Conservation (phyloP, 1,284 basidiomycete species). For the Meira miltonrushii region DNA sequence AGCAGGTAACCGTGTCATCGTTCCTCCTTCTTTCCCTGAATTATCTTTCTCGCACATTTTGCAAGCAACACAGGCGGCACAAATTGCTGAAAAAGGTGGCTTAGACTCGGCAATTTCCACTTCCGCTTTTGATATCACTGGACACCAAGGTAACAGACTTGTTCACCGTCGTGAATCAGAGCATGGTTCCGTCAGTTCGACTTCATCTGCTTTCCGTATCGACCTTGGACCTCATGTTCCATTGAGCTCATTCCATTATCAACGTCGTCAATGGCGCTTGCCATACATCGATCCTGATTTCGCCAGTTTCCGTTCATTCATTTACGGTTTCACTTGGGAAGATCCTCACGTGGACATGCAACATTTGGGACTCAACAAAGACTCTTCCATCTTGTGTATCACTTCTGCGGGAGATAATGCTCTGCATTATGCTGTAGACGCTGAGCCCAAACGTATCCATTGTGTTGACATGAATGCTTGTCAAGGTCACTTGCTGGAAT, state of each 20-base stretch:
- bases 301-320: conserved; percentile 70
- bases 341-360: conserved; percentile 73
- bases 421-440: conserved; percentile 71
- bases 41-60: conserved; percentile 24
- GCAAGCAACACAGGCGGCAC: background rate
- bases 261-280: conserved; percentile 60
- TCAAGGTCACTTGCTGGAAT: conserved; percentile 73
- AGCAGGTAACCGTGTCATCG: conserved; percentile 60
- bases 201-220: conserved; percentile 50
- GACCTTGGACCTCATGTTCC: conserved; percentile 54
- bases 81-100: conserved; percentile 5
- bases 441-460: conserved; percentile 61
- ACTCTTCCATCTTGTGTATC: conserved; percentile 70
- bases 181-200: conserved; percentile 52
- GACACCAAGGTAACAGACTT: background rate
- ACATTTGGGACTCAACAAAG: conserved; percentile 61
- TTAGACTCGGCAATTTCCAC: background rate
- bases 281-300: conserved; percentile 69
- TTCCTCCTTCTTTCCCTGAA: conserved; percentile 50
- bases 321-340: conserved; percentile 74
- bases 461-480: conserved; percentile 67
- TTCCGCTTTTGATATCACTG: background rate
- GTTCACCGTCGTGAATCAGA: conserved; percentile 51
- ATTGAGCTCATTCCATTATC: conserved; percentile 71
- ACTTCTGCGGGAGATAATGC: conserved; percentile 78